Evolutionary conservation across 352 stramenopile genomes (phyloP).

Genomic region (Phytophthora pistaciae): DNA sequence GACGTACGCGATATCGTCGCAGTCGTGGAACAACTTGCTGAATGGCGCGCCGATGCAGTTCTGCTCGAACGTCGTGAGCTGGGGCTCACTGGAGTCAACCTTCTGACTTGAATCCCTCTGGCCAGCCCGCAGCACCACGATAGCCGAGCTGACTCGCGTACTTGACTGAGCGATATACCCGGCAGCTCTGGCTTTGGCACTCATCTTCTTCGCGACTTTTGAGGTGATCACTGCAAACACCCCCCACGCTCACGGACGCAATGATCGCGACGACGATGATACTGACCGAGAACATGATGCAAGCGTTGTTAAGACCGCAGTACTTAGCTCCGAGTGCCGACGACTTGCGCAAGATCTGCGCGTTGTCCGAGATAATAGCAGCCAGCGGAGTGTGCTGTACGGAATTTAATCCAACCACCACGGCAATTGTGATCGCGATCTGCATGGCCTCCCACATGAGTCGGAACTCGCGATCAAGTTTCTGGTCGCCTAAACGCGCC

Average conservation of each 20-base stretch:
- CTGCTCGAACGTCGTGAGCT: constrained; percentile 12
- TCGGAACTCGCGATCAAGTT: constrained; percentile 27
- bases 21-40: constrained; percentile 22
- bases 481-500: constrained; percentile 21
- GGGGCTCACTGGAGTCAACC: too few species aligned
- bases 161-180: not conserved
- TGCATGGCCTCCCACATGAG: constrained; percentile 31
- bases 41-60: constrained; percentile 22
- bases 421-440: constrained; percentile 7
- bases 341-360: constrained; percentile 12
- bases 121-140: not conserved
- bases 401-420: constrained; percentile 1
- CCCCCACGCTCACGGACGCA: constrained; percentile 2
- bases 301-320: constrained; percentile 29
- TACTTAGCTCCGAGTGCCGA: constrained; percentile 16
- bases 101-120: too few species aligned
- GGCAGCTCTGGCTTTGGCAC: constrained; percentile 1
- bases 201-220: constrained; percentile 2
- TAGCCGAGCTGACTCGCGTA: not conserved
- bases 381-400: constrained; percentile 7
- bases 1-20: constrained; percentile 23
- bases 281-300: constrained; percentile 21
- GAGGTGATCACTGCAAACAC: constrained; percentile 10
- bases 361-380: constrained; percentile 18
- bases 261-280: constrained; percentile 10